A percentile compares a stretch with the other conserved stretches of the same genome.
These are phyloP conservation scores for Lepiota venenata DNA, from an alignment of 768 basidiomycete genomes.

Conservation along the genomic window DNA sequence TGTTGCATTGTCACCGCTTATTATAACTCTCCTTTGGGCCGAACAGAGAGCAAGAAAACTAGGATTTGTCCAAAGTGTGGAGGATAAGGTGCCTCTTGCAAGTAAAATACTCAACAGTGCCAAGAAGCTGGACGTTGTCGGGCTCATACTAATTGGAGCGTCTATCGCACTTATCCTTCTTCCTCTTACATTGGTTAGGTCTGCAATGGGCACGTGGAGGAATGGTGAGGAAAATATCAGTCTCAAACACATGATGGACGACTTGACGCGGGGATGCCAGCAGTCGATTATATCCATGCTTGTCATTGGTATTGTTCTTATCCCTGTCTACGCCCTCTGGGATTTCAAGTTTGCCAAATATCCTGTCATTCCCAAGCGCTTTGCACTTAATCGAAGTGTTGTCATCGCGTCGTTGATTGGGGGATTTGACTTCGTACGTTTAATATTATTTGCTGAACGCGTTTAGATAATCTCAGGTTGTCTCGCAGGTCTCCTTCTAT, in stretches of 20 bases:
- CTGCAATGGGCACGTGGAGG: conserved; percentile 37
- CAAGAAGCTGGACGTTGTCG: conserved; percentile 43
- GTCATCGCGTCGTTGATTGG: conserved; percentile 58
- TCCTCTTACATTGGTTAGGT: conserved; percentile 47
- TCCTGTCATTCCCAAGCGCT: conserved; percentile 61
- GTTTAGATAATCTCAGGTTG: neutral
- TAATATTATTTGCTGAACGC: neutral
- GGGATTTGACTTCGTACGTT: conserved; percentile 57
- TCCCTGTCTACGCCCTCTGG: conserved; percentile 42
- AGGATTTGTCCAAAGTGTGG: conserved; percentile 20
- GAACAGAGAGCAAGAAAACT: conserved; percentile 43
- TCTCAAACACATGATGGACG: neutral
- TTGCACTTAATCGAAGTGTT: conserved; percentile 56
- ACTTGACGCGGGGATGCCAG: conserved; percentile 23
- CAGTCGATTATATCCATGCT: conserved; percentile 50
- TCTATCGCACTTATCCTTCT: conserved; percentile 50
- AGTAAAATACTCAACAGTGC: conserved; percentile 21
- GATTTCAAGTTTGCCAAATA: conserved; percentile 47
- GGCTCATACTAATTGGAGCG: conserved; percentile 47
- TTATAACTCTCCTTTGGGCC: conserved; percentile 52
- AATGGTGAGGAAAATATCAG: conserved; percentile 36
- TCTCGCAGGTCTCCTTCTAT: conserved; percentile 53
- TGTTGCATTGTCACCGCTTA: conserved; percentile 45
- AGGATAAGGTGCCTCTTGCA: conserved; percentile 10
- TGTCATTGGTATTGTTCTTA: conserved; percentile 39